Conservation (phyloP, 2,329 filamentous ascomycete genomes). For the Blastomyces silverae region DNA sequence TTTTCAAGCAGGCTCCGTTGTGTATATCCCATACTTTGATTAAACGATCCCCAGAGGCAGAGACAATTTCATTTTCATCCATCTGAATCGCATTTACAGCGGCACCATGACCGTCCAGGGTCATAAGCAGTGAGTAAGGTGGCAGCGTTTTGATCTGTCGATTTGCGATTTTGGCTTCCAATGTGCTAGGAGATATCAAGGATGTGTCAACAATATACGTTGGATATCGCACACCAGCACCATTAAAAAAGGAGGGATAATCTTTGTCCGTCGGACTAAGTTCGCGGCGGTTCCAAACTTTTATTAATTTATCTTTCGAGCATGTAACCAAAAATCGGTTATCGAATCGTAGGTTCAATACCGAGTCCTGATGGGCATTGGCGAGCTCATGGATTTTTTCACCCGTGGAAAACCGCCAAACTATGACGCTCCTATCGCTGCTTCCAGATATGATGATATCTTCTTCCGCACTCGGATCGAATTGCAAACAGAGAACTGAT, state of each 20-base stretch:
- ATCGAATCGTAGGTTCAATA: conserved; percentile 89
- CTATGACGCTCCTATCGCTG: conserved; percentile 80
- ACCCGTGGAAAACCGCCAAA: conserved; percentile 92
- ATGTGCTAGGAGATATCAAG: conserved; percentile 35
- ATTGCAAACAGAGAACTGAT: conserved; percentile 90
- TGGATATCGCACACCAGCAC: conserved; percentile 44
- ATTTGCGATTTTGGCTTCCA: conserved; percentile 41
- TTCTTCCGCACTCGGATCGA: conserved; percentile 78
- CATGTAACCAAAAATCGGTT: conserved; percentile 88
- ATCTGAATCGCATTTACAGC: conserved; percentile 97
- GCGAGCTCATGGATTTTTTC: conserved; percentile 68
- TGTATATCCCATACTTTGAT: conserved; percentile 95
- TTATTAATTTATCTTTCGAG: conserved; percentile 95
- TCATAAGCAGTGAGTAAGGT: conserved; percentile 70
- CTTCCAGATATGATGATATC: conserved; percentile 94
- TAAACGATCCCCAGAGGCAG: conserved; percentile 84
- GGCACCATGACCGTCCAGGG: conserved; percentile 74
- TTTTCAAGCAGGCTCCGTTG: conserved; percentile 66
- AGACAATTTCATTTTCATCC: conserved; percentile 76
- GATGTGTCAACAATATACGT: conserved; percentile 50
- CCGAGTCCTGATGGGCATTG: conserved; percentile 78
- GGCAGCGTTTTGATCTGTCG: conserved; percentile 43
- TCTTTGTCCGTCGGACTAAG: conserved; percentile 47
- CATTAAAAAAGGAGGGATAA: conserved; percentile 40
- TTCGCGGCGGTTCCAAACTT: conserved; percentile 79